Conservation (phyloP, 495 filamentous ascomycete species). For the Staphylotrichum tortipilum region DNA sequence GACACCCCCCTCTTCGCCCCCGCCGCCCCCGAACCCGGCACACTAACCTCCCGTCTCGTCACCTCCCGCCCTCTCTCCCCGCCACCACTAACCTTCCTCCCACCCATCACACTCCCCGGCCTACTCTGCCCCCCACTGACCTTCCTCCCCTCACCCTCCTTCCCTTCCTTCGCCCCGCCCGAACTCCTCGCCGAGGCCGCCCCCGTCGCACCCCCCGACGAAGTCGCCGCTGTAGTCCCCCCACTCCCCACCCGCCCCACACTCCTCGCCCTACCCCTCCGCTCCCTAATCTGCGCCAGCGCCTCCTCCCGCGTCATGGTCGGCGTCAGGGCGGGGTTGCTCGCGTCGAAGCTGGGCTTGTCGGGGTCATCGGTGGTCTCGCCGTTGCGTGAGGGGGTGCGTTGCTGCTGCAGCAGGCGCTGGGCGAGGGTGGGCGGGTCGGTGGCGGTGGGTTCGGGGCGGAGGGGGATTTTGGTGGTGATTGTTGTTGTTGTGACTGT, state of each 20-base stretch:
- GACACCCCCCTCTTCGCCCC: not conserved
- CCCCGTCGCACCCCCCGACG: not conserved
- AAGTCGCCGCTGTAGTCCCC: not conserved
- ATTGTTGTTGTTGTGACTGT: conserved; percentile 1
- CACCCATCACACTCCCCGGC: not conserved
- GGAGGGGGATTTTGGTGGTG: conserved; percentile 42
- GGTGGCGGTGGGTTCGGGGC: conserved; percentile 19
- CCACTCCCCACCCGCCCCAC: conserved; percentile 5
- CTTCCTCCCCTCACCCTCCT: not conserved
- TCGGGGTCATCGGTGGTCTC: conserved; percentile 2
- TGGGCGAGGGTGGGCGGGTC: conserved; percentile 21
- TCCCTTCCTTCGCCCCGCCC: not conserved
- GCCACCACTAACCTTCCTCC: not conserved
- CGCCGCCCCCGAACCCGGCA: not conserved
- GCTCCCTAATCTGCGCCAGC: conserved; percentile 46
- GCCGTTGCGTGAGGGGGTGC: conserved; percentile 25
- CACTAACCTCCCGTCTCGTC: conserved; percentile 4
- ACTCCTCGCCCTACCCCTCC: conserved; percentile 37
- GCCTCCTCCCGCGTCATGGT: conserved; percentile 52
- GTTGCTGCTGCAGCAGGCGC: conserved; percentile 20
- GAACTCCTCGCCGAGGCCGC: not conserved
- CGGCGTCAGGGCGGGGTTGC: conserved; percentile 42
- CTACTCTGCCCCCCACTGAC: not conserved
- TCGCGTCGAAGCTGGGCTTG: conserved; percentile 34
- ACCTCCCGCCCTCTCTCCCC: not conserved